Percentiles rank a stretch among this genome's conserved stretches.
These are phyloP conservation scores for Sedum album DNA, from an alignment of 164 flowering plant species.

Conservation along the genomic window DNA sequence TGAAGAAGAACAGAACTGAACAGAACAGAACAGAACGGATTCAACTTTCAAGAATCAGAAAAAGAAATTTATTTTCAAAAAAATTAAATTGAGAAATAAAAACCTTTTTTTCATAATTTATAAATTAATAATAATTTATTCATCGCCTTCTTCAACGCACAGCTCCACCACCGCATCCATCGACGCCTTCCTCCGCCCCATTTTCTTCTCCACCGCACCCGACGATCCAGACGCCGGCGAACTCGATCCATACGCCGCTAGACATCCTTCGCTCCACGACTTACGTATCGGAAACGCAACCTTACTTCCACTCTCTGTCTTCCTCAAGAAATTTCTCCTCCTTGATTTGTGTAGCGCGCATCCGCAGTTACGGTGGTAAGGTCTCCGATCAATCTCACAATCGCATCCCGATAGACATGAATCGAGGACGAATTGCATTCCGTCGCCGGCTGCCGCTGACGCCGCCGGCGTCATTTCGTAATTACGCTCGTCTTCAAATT, in stretches of 20 bases:
- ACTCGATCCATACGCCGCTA: background rate
- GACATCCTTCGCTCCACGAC: background rate
- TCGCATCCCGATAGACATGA: background rate
- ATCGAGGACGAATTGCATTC: background rate
- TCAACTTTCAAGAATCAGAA: too few relatives aligned
- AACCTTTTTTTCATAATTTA: too few relatives aligned
- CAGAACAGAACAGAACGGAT: too few relatives aligned
- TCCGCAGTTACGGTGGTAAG: background rate
- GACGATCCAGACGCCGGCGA: background rate
- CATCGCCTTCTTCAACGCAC: background rate
- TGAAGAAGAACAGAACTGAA: too few relatives aligned
- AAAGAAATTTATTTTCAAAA: too few relatives aligned
- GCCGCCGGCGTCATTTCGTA: background rate
- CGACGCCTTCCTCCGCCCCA: background rate
- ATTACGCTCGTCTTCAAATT: background rate
- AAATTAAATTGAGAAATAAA: too few relatives aligned
- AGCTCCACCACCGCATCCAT: background rate
- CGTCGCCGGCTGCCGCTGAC: background rate
- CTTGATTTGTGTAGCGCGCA: background rate
- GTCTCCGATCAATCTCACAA: background rate
- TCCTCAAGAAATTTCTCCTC: background rate
- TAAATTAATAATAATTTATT: too few relatives aligned
- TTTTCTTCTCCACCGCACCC: background rate
- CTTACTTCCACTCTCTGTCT: background rate
- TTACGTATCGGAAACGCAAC: background rate